These are phyloP conservation scores for Dactylellina cionopaga DNA, from an alignment of 2,329 filamentous ascomycete species.

Conservation along the genomic window DNA sequence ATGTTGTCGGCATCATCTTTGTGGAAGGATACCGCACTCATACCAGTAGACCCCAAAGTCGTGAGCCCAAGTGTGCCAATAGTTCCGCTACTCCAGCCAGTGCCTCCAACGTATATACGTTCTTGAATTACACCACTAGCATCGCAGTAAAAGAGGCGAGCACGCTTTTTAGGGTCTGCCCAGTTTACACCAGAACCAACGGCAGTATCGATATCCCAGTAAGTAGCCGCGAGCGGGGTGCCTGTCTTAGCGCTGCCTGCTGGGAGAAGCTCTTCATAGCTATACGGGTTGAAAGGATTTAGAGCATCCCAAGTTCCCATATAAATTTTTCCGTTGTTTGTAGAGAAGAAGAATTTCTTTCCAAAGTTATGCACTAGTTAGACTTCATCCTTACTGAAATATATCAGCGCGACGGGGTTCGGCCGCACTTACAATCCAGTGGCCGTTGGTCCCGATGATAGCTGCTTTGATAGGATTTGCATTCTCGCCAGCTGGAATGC, in stretches of 20 bases:
- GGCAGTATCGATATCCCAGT: conserved; percentile 23
- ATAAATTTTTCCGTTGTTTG: conserved; percentile 38
- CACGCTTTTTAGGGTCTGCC: conserved; percentile 11
- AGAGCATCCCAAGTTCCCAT: conserved; percentile 20
- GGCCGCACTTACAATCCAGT: conserved; percentile 41
- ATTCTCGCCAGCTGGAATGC: conserved; percentile 17
- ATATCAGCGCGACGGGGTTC: too few species aligned
- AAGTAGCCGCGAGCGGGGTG: conserved; percentile 12
- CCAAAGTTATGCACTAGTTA: neutral
- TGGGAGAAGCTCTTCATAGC: conserved; percentile 26
- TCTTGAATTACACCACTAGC: conserved; percentile 17
- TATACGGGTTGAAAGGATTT: neutral
- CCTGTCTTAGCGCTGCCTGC: conserved; percentile 27
- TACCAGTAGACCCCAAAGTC: conserved; percentile 6
- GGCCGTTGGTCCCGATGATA: conserved; percentile 8
- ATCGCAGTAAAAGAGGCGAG: conserved; percentile 15
- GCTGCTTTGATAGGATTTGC: conserved; percentile 20
- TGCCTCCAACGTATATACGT: conserved; percentile 3
- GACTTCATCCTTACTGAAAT: too few species aligned
- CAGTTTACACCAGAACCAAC: conserved; percentile 23
- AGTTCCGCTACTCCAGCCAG: conserved; percentile 16
- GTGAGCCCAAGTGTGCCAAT: conserved; percentile 1
- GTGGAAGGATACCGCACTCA: conserved; percentile 29
- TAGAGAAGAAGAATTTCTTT: conserved; percentile 46
- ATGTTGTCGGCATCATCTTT: conserved; percentile 24